phyloP scores from a whole-genome alignment of 2,329 filamentous ascomycete species.

The Neofusicoccum sp. region DNA sequence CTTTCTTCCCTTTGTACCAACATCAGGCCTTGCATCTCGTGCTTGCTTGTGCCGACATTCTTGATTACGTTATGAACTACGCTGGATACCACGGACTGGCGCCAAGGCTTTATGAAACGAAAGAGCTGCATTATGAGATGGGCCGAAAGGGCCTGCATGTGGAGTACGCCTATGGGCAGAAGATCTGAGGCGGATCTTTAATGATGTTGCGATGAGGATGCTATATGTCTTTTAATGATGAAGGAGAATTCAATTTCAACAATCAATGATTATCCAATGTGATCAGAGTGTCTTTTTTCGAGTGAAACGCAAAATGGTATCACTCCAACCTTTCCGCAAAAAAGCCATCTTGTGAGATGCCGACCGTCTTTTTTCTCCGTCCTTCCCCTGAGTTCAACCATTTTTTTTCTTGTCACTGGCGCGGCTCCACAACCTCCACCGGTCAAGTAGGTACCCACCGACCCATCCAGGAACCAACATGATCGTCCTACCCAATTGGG shows the following conservation, averaged over 20 bases:
- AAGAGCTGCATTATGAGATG: neutral
- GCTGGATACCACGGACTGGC: constrained; percentile 7
- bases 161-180: neutral
- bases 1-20: neutral
- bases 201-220: constrained; percentile 8
- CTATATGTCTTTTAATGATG: neutral
- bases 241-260: neutral
- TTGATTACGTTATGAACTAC: constrained; percentile 13
- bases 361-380: too few relatives aligned
- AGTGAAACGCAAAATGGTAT: too few relatives aligned
- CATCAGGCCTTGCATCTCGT: neutral
- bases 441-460: neutral
- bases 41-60: neutral
- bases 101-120: neutral
- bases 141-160: neutral
- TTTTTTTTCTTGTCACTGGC: too few relatives aligned
- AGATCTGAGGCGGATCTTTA: neutral
- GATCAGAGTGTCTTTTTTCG: neutral
- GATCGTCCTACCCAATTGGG: neutral
- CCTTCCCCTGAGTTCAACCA: too few relatives aligned
- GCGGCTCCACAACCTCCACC: constrained; percentile 1
- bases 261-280: neutral
- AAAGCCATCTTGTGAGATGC: too few relatives aligned
- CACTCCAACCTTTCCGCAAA: too few relatives aligned
- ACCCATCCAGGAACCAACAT: neutral